A percentile compares a stretch with the other conserved stretches of the same genome.
These are phyloP conservation scores for Aspergillus avenaceus DNA, from an alignment of 495 filamentous ascomycete species.

Conservation along the genomic window DNA sequence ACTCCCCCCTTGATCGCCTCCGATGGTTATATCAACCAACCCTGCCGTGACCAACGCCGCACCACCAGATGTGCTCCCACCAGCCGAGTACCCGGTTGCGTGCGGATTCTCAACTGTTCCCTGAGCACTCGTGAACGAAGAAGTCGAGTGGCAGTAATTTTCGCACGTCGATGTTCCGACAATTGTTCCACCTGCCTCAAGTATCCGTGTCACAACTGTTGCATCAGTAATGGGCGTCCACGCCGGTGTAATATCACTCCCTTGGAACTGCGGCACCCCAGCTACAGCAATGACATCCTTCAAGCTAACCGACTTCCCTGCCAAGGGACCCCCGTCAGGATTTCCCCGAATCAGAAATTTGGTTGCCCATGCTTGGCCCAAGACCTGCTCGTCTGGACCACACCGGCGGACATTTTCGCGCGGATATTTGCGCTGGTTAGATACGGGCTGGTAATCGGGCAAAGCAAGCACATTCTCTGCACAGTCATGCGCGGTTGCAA, in stretches of 20 bases:
- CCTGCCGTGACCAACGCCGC: conserved; percentile 48
- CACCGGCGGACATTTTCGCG: conserved; percentile 27
- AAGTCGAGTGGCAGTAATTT: conserved; percentile 41
- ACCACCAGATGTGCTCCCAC: conserved; percentile 56
- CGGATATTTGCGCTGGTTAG: conserved; percentile 24
- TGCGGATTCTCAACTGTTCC: conserved; percentile 49
- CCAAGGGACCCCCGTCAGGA: conserved; percentile 54
- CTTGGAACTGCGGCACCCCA: conserved; percentile 33
- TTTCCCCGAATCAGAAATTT: conserved; percentile 29
- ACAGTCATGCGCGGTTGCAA: conserved; percentile 33
- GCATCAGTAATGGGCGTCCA: conserved; percentile 43
- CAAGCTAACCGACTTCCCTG: conserved; percentile 77
- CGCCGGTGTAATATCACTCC: conserved; percentile 31
- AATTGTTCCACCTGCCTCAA: conserved; percentile 42
- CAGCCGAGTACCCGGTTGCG: conserved; percentile 44
- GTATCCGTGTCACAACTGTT: conserved; percentile 42
- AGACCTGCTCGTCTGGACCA: conserved; percentile 22
- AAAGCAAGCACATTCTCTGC: conserved; percentile 23
- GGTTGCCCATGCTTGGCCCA: conserved; percentile 31
- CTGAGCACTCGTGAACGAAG: conserved; percentile 42
- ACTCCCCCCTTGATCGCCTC: conserved; percentile 59
- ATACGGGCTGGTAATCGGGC: conserved; percentile 29
- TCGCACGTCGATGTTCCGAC: conserved; percentile 45
- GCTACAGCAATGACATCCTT: conserved; percentile 42
- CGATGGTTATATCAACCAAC: conserved; percentile 52